Base-by-base conservation (phyloP, 139 green algal genomes). In the Ostreobium quekettii region DNA sequence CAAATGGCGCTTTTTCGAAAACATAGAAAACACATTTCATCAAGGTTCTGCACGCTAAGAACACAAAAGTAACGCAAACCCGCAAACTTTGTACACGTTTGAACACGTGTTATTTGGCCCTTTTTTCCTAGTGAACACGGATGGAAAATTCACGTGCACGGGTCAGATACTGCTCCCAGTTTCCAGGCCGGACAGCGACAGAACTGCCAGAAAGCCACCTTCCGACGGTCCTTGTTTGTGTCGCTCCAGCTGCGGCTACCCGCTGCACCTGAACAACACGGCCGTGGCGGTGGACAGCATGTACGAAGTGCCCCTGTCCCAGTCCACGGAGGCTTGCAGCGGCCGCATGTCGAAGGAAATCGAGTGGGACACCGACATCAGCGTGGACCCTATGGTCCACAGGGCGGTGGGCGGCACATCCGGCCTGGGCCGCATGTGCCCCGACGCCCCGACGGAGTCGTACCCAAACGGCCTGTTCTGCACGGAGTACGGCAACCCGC, bases 401-500 rank as follows among this genome's bases (percentile, higher is more conserved):
- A 11, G 11, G 42, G 42, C 42, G 42, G 19, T 19, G 19, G 42
- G 42, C 11, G 42, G 42, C 42, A 53, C 42, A 11, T 26, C 15
- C 15, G 42, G 42, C 11, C 15, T 19, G 11, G 42, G 42, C 11
- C 11, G 42, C 15, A 53, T 11, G 15, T 53, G 42, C 42, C n/a
- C n/a, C n/a, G n/a, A n/a, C n/a, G n/a, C n/a, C n/a, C n/a, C 28
- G 7, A 11, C 22, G 47, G 61, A 68, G 11, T 24, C 35, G 8
- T 68, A 36, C 53, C 61, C 61, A 36, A 26, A 56, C 2, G 77
- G 72, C 2, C 29, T 56, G 29, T 71, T 77, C 60, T 87, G 81
- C 70, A 67, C 73, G 1, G 7, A 37, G 3, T 81, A 58, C n/a
- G 67, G 74, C 49, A 88, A 88, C 71, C 79, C 78, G 15, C 78